Base-by-base conservation (phyloP, 768 basidiomycete species). In the Lentinula lateritia region DNA sequence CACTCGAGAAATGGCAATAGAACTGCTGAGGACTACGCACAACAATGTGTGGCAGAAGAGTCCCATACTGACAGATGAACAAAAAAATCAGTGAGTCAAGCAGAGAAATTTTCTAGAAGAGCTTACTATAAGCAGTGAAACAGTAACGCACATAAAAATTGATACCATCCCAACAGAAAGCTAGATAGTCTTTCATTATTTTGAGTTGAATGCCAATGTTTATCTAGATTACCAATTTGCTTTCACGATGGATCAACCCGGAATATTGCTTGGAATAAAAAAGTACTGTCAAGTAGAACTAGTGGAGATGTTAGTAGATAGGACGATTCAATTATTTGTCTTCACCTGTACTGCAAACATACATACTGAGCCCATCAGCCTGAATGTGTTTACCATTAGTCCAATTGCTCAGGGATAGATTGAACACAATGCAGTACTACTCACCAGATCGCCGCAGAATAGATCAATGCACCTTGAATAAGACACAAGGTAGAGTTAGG, bases 341-440 rank as follows among this genome's bases (percentile, higher is more conserved):
- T 9, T 39, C n/a, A 54, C 53, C 35, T 54, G 53, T 28, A 54
- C n/a, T 38, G 53, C 36, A 36, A 16, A 54, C 36, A 34, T 41
- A n/a, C 53, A 36, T 15, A 41, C 53, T 38, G 53, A 54, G 10
- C 53, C 53, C 53, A 54, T 54, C 16, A 54, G 36, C 53, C 53
- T 54, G 34, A 10, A 52, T 7, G 10, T 28, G 10, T 28, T 32
- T 16, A 32, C 8, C 39, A 16, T 16, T n/a, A 28, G 53, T 9
- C 6, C 38, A 39, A 36, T 16, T 36, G 16, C 16, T 9, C 7
- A n/a, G 5, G 20, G 8, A 16, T 52, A 28, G 28, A 52, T 10
- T 52, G 28, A 52, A 28, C 16, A 52, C 10, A 5, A 28, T 28
- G 28, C 3, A n/a, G 16, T 32, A 28, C 23, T 52, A 52, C 52